A percentile compares a stretch with the other conserved stretches of the same genome.
These are phyloP conservation scores for Cyathus striatus DNA, from an alignment of 768 basidiomycete species.

Conservation along the genomic window DNA sequence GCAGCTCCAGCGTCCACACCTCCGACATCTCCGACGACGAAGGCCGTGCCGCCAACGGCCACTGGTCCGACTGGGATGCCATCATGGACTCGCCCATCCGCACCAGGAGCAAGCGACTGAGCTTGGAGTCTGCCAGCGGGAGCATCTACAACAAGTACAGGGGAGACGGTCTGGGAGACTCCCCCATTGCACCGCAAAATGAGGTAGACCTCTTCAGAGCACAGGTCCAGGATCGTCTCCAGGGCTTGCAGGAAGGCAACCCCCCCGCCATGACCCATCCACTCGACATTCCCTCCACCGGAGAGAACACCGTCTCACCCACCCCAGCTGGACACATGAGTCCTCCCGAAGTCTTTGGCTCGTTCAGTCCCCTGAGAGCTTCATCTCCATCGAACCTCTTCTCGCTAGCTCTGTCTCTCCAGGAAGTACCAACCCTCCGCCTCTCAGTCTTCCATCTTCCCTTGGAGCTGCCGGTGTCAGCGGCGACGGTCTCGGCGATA, in stretches of 20 bases:
- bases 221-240: constrained; percentile 14
- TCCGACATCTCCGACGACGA: constrained; percentile 38
- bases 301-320: constrained; percentile 10
- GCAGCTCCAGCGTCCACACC: constrained; percentile 21
- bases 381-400: constrained; percentile 48
- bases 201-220: constrained; percentile 12
- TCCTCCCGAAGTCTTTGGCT: constrained; percentile 11
- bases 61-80: constrained; percentile 43
- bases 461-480: constrained; percentile 20
- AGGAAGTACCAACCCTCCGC: constrained; percentile 21
- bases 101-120: constrained; percentile 16
- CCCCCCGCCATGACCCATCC: constrained; percentile 2
- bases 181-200: constrained; percentile 4
- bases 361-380: constrained; percentile 15
- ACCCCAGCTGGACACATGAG: constrained; percentile 11
- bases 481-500: constrained; percentile 45
- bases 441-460: constrained; percentile 29
- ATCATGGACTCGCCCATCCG: constrained; percentile 38
- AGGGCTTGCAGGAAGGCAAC: constrained; percentile 9
- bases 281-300: constrained; percentile 1
- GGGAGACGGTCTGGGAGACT: no score
- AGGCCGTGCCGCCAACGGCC: constrained; percentile 29
- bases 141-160: no score
- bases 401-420: constrained; percentile 24
- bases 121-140: constrained; percentile 14